These are phyloP conservation scores for Kurtzmaniella quercitrusa DNA, from an alignment of 1,139 yeast species.

Conservation along the genomic window DNA sequence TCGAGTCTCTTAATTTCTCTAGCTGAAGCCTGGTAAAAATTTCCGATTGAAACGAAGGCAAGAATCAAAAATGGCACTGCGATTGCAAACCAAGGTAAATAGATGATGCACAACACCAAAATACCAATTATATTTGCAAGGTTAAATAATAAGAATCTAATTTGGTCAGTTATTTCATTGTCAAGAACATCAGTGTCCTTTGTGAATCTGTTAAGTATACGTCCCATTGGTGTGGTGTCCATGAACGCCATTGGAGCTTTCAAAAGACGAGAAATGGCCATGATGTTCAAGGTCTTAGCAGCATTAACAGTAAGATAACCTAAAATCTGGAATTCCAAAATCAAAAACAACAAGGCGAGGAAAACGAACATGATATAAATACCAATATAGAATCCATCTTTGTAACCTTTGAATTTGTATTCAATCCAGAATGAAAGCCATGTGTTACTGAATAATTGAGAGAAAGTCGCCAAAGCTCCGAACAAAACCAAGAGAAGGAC, in stretches of 20 bases:
- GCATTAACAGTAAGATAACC: conserved; percentile 51
- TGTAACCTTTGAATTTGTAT: conserved; percentile 37
- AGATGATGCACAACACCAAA: conserved; percentile 61
- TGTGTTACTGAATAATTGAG: conserved; percentile 61
- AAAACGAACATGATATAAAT: conserved; percentile 56
- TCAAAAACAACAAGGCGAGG: conserved; percentile 32
- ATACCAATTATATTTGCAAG: conserved; percentile 59
- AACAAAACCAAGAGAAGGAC: conserved; percentile 27
- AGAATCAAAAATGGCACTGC: conserved; percentile 39
- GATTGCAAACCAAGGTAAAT: conserved; percentile 66
- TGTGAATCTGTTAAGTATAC: conserved; percentile 60
- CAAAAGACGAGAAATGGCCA: conserved; percentile 59
- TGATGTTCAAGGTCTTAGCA: conserved; percentile 35
- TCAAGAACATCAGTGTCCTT: conserved; percentile 85
- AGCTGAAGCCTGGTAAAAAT: conserved; percentile 62
- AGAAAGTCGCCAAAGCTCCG: conserved; percentile 52
- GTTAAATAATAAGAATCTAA: conserved; percentile 49
- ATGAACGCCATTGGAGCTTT: conserved; percentile 57
- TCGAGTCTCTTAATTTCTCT: conserved; percentile 83
- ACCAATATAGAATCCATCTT: conserved; percentile 63
- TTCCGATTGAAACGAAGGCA: conserved; percentile 34
- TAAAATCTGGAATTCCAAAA: conserved; percentile 41
- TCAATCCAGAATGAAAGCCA: conserved; percentile 88
- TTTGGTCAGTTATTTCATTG: conserved; percentile 64
- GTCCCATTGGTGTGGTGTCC: conserved; percentile 63